Percentiles rank a stretch among this genome's conserved stretches.
phyloP scores from a whole-genome alignment of 371 early-diverging fungal genomes.

The Mycotypha africana region DNA sequence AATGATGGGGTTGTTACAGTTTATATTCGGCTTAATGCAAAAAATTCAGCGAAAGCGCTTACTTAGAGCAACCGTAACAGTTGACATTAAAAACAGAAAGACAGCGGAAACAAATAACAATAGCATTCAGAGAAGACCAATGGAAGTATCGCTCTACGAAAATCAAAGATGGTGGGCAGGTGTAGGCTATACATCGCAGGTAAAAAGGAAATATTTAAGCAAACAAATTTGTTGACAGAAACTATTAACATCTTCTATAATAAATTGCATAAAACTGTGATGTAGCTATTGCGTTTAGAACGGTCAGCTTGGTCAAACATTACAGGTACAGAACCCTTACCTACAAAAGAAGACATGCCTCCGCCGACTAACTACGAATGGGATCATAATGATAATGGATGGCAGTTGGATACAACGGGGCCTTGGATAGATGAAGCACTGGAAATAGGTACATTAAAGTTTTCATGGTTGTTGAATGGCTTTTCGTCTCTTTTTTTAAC shows the following conservation, averaged over 20 bases:
- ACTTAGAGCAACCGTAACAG: too few relatives aligned
- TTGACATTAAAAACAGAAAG: neutral
- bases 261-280: neutral
- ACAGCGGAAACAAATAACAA: too few relatives aligned
- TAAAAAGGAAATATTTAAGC: constrained; percentile 10
- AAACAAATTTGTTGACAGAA: too few relatives aligned
- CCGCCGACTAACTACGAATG: constrained; percentile 36
- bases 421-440: constrained; percentile 44
- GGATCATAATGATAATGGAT: constrained; percentile 25
- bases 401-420: constrained; percentile 39
- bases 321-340: constrained; percentile 27
- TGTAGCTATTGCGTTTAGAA: constrained; percentile 15
- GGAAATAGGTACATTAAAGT: constrained; percentile 42
- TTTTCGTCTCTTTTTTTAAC: too few relatives aligned
- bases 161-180: constrained; percentile 45
- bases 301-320: constrained; percentile 37
- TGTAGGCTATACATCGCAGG: constrained; percentile 37
- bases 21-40: constrained; percentile 21
- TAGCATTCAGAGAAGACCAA: too few relatives aligned
- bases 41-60: too few relatives aligned
- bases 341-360: constrained; percentile 33
- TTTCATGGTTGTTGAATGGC: too few relatives aligned
- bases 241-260: too few relatives aligned
- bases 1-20: constrained; percentile 7
- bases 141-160: constrained; percentile 36